Evolutionary conservation across 2,329 filamentous ascomycete species (phyloP).

Genomic region (Drechslera avenae): DNA sequence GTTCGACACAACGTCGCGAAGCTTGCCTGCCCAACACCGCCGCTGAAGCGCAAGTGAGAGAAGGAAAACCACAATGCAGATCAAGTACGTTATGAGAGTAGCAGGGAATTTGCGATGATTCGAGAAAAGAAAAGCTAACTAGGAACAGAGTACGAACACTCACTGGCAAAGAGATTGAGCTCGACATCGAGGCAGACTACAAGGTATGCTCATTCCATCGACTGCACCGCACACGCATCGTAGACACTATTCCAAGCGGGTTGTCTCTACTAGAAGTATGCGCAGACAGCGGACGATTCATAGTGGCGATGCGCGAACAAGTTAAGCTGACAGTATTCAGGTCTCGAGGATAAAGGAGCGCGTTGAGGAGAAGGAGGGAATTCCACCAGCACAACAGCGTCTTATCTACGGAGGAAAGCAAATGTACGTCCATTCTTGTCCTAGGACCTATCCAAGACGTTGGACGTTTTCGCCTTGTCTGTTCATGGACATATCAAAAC

Average conservation of each 20-base stretch:
- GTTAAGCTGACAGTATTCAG: constrained; percentile 52
- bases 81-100: constrained; percentile 35
- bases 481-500: too few species aligned
- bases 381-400: constrained; percentile 94
- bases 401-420: constrained; percentile 98
- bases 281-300: too few species aligned
- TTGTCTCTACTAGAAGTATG: too few species aligned
- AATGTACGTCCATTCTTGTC: constrained; percentile 64
- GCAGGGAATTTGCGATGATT: neutral
- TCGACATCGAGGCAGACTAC: constrained; percentile 93
- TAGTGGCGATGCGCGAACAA: too few species aligned
- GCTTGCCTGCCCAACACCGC: neutral
- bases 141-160: constrained; percentile 86
- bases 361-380: constrained; percentile 98
- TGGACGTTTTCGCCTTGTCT: too few species aligned
- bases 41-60: neutral
- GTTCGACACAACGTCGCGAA: too few species aligned
- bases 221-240: too few species aligned
- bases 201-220: constrained; percentile 64
- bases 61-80: constrained; percentile 38
- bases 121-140: constrained; percentile 13
- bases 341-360: constrained; percentile 97
- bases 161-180: constrained; percentile 98
- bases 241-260: too few species aligned
- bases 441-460: too few species aligned